Percentiles rank a stretch among this genome's conserved stretches.
Evolutionary conservation across 2,329 filamentous ascomycete species (phyloP).

Genomic region (Lachnellula occidentalis): DNA sequence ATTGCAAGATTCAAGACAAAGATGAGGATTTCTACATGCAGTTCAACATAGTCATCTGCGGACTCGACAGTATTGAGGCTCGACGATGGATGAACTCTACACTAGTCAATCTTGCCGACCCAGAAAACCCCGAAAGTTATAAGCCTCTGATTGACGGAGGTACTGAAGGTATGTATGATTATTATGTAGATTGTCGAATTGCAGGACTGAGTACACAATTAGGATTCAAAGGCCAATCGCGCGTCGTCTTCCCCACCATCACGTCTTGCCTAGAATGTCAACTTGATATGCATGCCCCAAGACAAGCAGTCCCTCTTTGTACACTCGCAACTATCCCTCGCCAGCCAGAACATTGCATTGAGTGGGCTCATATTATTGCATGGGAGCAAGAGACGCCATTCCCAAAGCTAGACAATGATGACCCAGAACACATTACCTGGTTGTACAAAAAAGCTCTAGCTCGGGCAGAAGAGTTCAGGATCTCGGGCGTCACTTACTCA

Average conservation of each 20-base stretch:
- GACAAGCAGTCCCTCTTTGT: constrained; percentile 92
- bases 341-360: constrained; percentile 95
- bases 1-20: constrained; percentile 93
- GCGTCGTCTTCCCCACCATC: constrained; percentile 86
- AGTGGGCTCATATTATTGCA: constrained; percentile 97
- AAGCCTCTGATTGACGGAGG: constrained; percentile 96
- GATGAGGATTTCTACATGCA: constrained; percentile 96
- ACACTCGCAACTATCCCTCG: constrained; percentile 94
- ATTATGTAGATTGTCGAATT: neutral
- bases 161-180: constrained; percentile 62
- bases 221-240: constrained; percentile 94
- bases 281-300: constrained; percentile 96
- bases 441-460: constrained; percentile 78
- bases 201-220: constrained; percentile 1
- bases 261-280: constrained; percentile 98
- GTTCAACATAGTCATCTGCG: constrained; percentile 89
- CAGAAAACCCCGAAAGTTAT: constrained; percentile 72
- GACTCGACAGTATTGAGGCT: constrained; percentile 93
- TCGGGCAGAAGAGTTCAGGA: constrained; percentile 83
- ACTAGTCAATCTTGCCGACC: constrained; percentile 83
- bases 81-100: constrained; percentile 98
- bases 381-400: constrained; percentile 87
- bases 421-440: constrained; percentile 97
- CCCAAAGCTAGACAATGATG: constrained; percentile 84
- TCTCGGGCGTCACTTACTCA: constrained; percentile 87